Evolutionary conservation across 164 flowering plant species (phyloP).

Genomic region (Annona cherimola): DNA sequence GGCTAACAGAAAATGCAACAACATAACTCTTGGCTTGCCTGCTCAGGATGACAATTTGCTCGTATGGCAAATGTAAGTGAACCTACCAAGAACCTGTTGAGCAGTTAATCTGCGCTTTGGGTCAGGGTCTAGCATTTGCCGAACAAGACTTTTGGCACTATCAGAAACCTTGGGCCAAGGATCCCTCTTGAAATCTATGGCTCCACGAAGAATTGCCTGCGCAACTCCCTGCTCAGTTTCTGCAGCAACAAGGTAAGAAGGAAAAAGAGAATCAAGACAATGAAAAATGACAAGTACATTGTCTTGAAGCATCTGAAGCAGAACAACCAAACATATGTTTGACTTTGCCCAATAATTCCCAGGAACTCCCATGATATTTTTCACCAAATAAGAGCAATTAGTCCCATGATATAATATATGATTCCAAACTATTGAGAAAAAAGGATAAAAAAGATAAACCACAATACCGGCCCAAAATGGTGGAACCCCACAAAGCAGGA

Average conservation of each 20-base stretch:
- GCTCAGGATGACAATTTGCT: too few relatives aligned
- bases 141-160: conserved; percentile 80
- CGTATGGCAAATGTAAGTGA: too few relatives aligned
- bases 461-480: conserved; percentile 86
- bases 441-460: not conserved
- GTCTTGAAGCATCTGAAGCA: too few relatives aligned
- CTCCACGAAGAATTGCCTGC: conserved; percentile 76
- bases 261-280: not conserved
- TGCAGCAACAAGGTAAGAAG: conserved; percentile 25
- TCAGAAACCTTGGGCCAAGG: conserved; percentile 98
- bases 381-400: not conserved
- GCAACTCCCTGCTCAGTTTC: conserved; percentile 98
- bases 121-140: conserved; percentile 87
- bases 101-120: conserved; percentile 83
- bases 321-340: too few relatives aligned
- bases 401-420: not conserved
- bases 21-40: not conserved
- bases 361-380: too few relatives aligned
- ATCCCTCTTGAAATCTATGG: conserved; percentile 91
- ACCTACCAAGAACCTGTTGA: conserved; percentile 92
- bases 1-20: not conserved
- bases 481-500: conserved; percentile 84
- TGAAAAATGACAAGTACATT: not conserved
- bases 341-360: too few relatives aligned
- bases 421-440: not conserved